A percentile compares a stretch with the other conserved stretches of the same genome.
phyloP scores from a whole-genome alignment of 345 rosid genomes.

The Citrus unshiu region DNA sequence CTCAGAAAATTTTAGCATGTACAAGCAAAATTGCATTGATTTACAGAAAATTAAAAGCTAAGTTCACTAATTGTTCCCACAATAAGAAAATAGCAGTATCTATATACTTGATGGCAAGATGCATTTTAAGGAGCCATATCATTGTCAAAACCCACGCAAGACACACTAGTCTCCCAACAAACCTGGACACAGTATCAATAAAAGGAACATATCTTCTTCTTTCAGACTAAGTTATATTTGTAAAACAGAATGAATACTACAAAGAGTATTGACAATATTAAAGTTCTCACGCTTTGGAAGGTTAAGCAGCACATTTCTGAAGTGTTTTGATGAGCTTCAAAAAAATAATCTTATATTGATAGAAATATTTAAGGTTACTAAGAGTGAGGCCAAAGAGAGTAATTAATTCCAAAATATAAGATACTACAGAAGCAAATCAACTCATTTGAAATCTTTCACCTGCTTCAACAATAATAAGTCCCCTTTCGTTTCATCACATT shows the following conservation, averaged over 20 bases:
- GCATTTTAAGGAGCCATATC: background rate
- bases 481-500: background rate
- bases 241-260: background rate
- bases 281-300: background rate
- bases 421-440: background rate
- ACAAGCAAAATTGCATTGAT: background rate
- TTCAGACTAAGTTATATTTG: background rate
- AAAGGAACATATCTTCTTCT: background rate
- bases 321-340: background rate
- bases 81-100: background rate
- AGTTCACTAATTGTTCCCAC: background rate
- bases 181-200: background rate
- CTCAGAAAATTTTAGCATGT: background rate
- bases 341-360: background rate
- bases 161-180: background rate
- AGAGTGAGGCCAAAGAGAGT: background rate
- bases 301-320: background rate
- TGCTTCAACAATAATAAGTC: background rate
- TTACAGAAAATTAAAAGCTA: background rate
- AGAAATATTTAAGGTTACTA: too few relatives aligned
- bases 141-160: background rate
- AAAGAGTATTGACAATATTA: background rate
- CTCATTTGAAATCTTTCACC: background rate
- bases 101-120: background rate
- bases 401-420: background rate